Percentiles rank a stretch among this genome's conserved stretches.
Evolutionary conservation across 495 filamentous ascomycete genomes (phyloP).

Genomic region (Hypoxylon perforatum): DNA sequence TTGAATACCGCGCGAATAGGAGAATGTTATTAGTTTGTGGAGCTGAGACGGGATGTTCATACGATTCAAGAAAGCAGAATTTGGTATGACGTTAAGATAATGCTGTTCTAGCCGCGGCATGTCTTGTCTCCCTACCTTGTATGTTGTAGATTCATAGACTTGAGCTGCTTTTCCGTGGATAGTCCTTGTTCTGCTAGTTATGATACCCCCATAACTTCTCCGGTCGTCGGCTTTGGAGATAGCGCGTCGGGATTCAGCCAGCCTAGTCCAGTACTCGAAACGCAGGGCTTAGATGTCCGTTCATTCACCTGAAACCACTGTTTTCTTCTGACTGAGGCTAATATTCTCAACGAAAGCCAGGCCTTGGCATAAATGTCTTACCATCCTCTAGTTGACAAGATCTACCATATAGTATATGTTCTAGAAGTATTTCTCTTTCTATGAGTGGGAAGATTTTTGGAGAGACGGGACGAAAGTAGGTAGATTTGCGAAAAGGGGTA

Average conservation of each 20-base stretch:
- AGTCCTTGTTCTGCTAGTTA: conserved; percentile 5
- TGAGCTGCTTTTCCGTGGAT: neutral
- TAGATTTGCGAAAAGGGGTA: too few species aligned
- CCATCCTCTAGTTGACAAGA: conserved; percentile 4
- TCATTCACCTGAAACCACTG: conserved; percentile 40
- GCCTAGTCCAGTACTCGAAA: conserved; percentile 32
- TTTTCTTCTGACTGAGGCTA: neutral
- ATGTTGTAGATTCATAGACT: neutral
- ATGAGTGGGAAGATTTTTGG: too few species aligned
- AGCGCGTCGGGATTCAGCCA: conserved; percentile 12
- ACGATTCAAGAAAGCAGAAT: conserved; percentile 26
- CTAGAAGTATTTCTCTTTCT: neutral
- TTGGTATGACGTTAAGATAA: conserved; percentile 34
- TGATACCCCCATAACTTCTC: conserved; percentile 12
- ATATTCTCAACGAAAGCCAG: conserved; percentile 1
- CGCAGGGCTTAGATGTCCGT: conserved; percentile 24
- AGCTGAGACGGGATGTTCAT: conserved; percentile 20
- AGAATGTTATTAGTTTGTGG: conserved; percentile 25
- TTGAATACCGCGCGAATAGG: conserved; percentile 12
- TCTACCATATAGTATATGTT: neutral
- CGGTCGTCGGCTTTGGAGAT: conserved; percentile 16
- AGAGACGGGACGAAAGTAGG: too few species aligned
- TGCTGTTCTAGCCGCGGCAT: conserved; percentile 15
- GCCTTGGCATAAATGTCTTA: conserved; percentile 13
- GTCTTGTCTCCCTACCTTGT: conserved; percentile 15